A percentile compares a stretch with the other conserved stretches of the same genome.
Evolutionary conservation across 169 alveolate species (phyloP).

Genomic region (Plasmodium inui): DNA sequence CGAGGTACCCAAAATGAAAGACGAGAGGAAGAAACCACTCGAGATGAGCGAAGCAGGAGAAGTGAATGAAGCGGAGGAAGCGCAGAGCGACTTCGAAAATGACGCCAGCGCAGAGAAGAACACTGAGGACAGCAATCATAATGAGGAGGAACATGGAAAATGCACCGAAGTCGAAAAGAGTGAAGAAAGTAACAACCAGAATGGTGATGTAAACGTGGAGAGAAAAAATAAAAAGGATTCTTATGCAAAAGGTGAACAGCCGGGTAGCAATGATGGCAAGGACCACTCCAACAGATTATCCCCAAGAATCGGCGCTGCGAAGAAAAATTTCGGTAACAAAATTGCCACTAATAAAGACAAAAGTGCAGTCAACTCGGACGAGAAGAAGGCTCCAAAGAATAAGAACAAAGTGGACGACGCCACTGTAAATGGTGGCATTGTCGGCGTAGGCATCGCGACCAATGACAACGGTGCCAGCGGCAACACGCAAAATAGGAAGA

Average conservation of each 20-base stretch:
- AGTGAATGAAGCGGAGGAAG: background rate
- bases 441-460: background rate
- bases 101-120: background rate
- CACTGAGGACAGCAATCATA: background rate
- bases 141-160: background rate
- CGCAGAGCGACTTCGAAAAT: background rate
- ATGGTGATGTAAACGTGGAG: slow-evolving; percentile 27
- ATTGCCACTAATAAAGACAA: slow-evolving; percentile 10
- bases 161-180: background rate
- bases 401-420: slow-evolving; percentile 30
- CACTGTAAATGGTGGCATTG: background rate
- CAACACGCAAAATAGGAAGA: slow-evolving; percentile 45
- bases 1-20: background rate
- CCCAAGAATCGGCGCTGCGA: background rate
- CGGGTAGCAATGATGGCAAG: background rate
- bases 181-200: background rate
- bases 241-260: background rate
- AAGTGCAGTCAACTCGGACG: slow-evolving; percentile 18
- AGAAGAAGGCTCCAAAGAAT: slow-evolving; percentile 17
- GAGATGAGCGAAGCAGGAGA: background rate
- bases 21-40: background rate
- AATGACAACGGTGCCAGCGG: background rate
- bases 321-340: background rate
- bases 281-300: slow-evolving; percentile 2
- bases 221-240: slow-evolving; percentile 16